Evolutionary conservation across 2,329 filamentous ascomycete genomes (phyloP).

Genomic region (Diplodia intermedia): DNA sequence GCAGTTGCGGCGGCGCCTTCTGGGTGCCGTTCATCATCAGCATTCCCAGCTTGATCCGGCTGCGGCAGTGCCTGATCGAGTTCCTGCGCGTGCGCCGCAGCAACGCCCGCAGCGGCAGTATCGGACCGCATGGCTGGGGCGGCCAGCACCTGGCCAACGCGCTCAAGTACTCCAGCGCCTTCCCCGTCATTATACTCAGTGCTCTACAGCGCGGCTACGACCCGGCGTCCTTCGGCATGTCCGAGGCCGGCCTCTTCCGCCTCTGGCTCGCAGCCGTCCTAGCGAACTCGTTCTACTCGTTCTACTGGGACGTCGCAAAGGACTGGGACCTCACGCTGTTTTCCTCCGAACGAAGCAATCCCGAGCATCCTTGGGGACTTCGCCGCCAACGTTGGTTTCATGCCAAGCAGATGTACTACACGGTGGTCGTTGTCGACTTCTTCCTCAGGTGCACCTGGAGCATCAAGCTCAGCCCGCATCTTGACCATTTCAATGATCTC

Average conservation of each 20-base stretch:
- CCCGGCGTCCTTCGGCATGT: slow-evolving; percentile 59
- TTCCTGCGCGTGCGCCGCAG: slow-evolving; percentile 73
- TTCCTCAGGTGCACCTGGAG: slow-evolving; percentile 89
- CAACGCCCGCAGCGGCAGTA: slow-evolving; percentile 47
- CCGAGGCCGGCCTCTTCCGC: slow-evolving; percentile 62
- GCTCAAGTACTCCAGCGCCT: slow-evolving; percentile 90
- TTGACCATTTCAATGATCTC: slow-evolving; percentile 84
- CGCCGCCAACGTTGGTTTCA: slow-evolving; percentile 77
- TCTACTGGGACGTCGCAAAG: slow-evolving; percentile 96
- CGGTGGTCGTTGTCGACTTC: slow-evolving; percentile 78
- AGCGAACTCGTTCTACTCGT: slow-evolving; percentile 90
- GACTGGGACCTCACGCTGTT: slow-evolving; percentile 96
- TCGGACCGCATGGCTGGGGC: slow-evolving; percentile 68
- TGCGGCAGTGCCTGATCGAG: slow-evolving; percentile 92
- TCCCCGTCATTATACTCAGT: slow-evolving; percentile 85
- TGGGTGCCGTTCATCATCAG: slow-evolving; percentile 85
- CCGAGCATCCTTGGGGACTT: slow-evolving; percentile 77
- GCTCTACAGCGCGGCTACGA: slow-evolving; percentile 73
- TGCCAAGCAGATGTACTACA: slow-evolving; percentile 78
- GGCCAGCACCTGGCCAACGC: slow-evolving; percentile 93
- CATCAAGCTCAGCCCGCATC: slow-evolving; percentile 80
- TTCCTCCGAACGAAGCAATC: slow-evolving; percentile 65
- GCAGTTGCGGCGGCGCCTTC: slow-evolving; percentile 78
- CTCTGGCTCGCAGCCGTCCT: slow-evolving; percentile 72
- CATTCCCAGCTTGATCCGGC: slow-evolving; percentile 81